Conservation (phyloP, 805 yeast genomes). For the Barnettozyma vustinii region DNA sequence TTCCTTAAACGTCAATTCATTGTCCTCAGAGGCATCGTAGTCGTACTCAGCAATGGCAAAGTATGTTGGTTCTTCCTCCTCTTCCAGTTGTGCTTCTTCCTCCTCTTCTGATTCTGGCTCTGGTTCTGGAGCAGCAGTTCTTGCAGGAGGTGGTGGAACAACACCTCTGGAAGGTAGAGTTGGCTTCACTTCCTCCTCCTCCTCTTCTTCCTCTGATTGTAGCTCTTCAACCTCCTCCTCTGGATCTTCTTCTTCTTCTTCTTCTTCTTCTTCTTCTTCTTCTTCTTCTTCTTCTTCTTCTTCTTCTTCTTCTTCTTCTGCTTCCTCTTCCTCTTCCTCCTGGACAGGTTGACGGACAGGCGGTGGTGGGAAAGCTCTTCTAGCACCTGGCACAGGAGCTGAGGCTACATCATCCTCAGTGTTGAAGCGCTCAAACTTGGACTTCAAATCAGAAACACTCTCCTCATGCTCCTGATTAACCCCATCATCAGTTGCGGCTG, state of each 20-base stretch:
- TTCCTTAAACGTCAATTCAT: constrained; percentile 79
- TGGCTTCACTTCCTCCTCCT: constrained; percentile 19
- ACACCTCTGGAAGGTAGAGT: constrained; percentile 21
- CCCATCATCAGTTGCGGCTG: constrained; percentile 26
- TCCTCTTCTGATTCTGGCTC: constrained; percentile 14
- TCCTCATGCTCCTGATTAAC: constrained; percentile 23
- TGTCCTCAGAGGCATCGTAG: constrained; percentile 89
- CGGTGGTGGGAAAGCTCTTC: constrained; percentile 15
- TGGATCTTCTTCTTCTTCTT: background rate
- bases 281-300: constrained; percentile 1
- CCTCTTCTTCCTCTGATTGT: background rate
- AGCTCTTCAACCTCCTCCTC: constrained; percentile 5
- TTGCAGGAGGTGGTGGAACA: constrained; percentile 14
- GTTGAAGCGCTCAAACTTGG: constrained; percentile 31
- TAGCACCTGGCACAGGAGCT: constrained; percentile 17
- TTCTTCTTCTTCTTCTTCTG: constrained; percentile 2
- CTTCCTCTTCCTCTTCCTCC: constrained; percentile 1
- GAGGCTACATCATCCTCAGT: constrained; percentile 22
- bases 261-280: constrained; percentile 5
- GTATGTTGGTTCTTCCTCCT: constrained; percentile 20
- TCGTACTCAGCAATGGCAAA: constrained; percentile 81
- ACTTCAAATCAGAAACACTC: constrained; percentile 31
- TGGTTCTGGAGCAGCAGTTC: constrained; percentile 14
- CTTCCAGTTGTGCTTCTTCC: constrained; percentile 14
- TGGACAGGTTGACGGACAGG: constrained; percentile 4